phyloP scores from a whole-genome alignment of 164 flowering plant genomes.

The Piper betle region DNA sequence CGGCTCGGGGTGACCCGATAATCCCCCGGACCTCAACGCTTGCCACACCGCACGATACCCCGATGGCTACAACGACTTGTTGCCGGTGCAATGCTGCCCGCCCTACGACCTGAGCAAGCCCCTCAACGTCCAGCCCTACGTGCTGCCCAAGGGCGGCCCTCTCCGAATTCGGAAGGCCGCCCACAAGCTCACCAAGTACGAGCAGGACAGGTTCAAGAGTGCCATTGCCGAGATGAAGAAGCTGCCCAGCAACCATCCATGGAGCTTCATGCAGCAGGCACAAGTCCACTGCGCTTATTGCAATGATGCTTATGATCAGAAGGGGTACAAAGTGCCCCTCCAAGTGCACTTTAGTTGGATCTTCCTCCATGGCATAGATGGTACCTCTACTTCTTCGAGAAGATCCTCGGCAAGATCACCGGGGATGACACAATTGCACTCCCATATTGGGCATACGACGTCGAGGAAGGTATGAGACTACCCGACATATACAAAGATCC shows the following conservation, averaged over 20 bases:
- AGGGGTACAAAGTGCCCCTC: background rate
- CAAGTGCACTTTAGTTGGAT: conserved; percentile 8
- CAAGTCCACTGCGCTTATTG: conserved; percentile 6
- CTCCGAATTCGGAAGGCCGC: conserved; percentile 1
- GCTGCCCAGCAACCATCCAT: background rate
- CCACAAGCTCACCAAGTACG: background rate
- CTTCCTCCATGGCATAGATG: conserved; percentile 8
- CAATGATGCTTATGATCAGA: background rate
- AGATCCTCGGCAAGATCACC: background rate
- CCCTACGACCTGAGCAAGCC: no score
- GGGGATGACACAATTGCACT: conserved; percentile 1
- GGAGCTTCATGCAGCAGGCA: conserved; percentile 3
- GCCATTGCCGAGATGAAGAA: conserved; percentile 2
- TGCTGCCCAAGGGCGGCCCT: background rate
- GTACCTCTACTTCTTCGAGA: conserved; percentile 8
- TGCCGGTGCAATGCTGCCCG: no score
- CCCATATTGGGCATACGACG: conserved; percentile 4
- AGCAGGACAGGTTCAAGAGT: conserved; percentile 2
- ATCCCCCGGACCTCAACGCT: conserved; percentile 2
- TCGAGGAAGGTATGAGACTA: conserved; percentile 1
- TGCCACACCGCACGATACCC: background rate
- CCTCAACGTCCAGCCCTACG: background rate
- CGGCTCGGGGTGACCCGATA: background rate
- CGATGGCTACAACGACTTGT: no score
- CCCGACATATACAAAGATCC: background rate